Evolutionary conservation across 805 yeast species (phyloP), one percentile per base, ranked within the genome.

Genomic region (Pichia sporocuriosa): DNA sequence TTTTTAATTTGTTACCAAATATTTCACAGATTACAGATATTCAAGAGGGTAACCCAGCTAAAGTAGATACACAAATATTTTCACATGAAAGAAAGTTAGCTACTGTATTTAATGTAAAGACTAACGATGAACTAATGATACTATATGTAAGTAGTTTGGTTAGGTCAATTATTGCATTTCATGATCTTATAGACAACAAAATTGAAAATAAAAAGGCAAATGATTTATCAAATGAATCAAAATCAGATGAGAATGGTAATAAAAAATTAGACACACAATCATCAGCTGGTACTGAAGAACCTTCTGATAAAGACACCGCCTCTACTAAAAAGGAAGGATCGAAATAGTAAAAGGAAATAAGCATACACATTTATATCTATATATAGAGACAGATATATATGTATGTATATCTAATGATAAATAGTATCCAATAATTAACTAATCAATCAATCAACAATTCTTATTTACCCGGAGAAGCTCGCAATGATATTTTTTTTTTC

Each of bases 111-210:
- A 88, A 95, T 1, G 74, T 84, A 33, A 93, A 90, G 66, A 87
- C 98, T 3, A 94, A 93, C 58, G 99, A 93, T 59, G 95, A 93
- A 63, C 70, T 94, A 53, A 90, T 94, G 98, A 75, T 87, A 57
- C 78, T 93, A 21, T 94, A 94, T 61, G 79, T 93, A 50, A 77
- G 93, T 55, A 81, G 90, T 39, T 69, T 93, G 55, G 96, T 93
- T 20, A 77, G 97, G 58, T 84, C 97, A 6, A 89, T 94, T 55
- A 84, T 93, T 57, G 94, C 97, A 10, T 90, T 93, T 74, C 96
- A 93, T 64, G 95, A 93, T 61, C 74, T 93, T 62, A 93, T 93
- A 58, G 97, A 93, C 56, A 94, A 94, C 67, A 93, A 93, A 66
- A 80, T 93, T 51, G 86, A 84, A 53, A 88, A 88, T 62, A 81